These are phyloP conservation scores for Alternaria sp. DNA, from an alignment of 2,329 filamentous ascomycete species.

Conservation along the genomic window DNA sequence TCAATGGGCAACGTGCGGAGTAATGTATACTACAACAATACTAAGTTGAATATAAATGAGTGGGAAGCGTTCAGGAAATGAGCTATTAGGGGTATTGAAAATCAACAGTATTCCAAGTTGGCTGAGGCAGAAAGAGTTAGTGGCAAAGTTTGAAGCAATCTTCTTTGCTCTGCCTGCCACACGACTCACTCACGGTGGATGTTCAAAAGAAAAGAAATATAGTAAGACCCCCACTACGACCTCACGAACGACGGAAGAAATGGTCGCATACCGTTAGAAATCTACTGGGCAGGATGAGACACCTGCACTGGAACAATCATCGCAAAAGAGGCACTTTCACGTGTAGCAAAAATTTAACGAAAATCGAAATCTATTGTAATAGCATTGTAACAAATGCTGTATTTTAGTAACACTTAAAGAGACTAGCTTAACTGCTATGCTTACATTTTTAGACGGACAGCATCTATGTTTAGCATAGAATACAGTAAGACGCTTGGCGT, in stretches of 20 bases:
- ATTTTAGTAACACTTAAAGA: no score
- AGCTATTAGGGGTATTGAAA: not conserved
- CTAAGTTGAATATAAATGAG: not conserved
- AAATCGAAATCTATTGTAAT: not conserved
- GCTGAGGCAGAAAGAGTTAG: not conserved
- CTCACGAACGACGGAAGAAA: no score
- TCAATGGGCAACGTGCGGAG: no score
- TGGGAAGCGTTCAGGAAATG: not conserved
- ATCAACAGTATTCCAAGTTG: not conserved
- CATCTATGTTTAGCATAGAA: not conserved
- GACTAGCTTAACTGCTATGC: no score
- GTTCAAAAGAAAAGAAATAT: not conserved
- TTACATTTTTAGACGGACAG: no score
- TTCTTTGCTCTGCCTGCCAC: not conserved
- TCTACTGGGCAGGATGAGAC: not conserved
- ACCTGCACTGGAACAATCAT: not conserved
- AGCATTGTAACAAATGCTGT: no score
- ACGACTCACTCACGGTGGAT: not conserved
- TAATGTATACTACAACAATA: no score
- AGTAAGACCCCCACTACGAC: not conserved
- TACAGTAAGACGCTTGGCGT: not conserved
- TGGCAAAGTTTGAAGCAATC: not conserved
- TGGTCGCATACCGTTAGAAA: not conserved
- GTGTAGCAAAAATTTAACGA: not conserved
- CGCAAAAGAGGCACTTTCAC: not conserved